Evolutionary conservation across 2,329 filamentous ascomycete genomes (phyloP).

Genomic region (Fusarium nematophilum): DNA sequence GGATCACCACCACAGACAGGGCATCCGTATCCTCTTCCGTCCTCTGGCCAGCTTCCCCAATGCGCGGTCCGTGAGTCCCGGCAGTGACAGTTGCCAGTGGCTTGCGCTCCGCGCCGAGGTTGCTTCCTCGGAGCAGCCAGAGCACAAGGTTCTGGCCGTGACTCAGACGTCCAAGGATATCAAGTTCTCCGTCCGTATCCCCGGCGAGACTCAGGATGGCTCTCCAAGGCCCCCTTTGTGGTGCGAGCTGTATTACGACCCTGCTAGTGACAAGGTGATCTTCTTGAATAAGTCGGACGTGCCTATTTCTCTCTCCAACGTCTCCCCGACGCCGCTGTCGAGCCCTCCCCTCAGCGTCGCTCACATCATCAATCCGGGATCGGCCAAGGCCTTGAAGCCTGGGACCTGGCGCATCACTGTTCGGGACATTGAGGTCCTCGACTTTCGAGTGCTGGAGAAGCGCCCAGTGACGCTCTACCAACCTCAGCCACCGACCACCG

Average conservation of each 20-base stretch:
- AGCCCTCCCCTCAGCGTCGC: slow-evolving; percentile 56
- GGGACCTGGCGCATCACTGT: slow-evolving; percentile 69
- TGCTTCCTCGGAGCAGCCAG: slow-evolving; percentile 62
- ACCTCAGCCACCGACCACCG: slow-evolving; percentile 41
- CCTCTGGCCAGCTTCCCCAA: slow-evolving; percentile 63
- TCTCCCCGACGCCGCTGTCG: slow-evolving; percentile 54
- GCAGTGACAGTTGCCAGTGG: slow-evolving; percentile 67
- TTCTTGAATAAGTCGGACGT: slow-evolving; percentile 66
- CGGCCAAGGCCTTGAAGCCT: slow-evolving; percentile 60
- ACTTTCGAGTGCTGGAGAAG: slow-evolving; percentile 69
- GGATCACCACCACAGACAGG: slow-evolving; percentile 64
- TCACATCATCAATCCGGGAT: slow-evolving; percentile 58
- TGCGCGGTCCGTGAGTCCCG: slow-evolving; percentile 66
- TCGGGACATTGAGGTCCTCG: slow-evolving; percentile 61
- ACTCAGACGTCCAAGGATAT: slow-evolving; percentile 70
- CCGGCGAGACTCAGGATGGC: slow-evolving; percentile 58
- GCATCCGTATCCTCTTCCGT: slow-evolving; percentile 68
- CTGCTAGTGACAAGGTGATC: slow-evolving; percentile 68
- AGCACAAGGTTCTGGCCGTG: slow-evolving; percentile 68
- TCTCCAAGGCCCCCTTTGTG: slow-evolving; percentile 61
- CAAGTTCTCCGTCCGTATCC: slow-evolving; percentile 69
- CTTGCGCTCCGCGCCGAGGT: slow-evolving; percentile 66
- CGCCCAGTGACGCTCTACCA: slow-evolving; percentile 57
- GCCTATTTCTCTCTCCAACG: slow-evolving; percentile 61
- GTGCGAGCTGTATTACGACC: slow-evolving; percentile 71